A percentile compares a stretch with the other conserved stretches of the same genome.
phyloP scores from a whole-genome alignment of 1,139 yeast genomes.

The Yamadazyma diddensiae region DNA sequence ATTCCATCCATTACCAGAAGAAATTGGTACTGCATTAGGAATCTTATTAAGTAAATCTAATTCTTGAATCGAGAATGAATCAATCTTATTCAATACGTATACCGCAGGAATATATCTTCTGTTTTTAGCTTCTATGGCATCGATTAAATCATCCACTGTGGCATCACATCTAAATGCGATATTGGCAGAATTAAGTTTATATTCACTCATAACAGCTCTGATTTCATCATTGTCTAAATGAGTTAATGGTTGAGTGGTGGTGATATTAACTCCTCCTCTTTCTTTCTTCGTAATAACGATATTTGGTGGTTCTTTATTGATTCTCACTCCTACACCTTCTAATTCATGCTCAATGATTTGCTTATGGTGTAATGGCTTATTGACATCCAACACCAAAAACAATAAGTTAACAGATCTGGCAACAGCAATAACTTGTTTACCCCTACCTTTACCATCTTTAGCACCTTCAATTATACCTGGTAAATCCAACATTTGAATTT shows the following conservation, averaged over 20 bases:
- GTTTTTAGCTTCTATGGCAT: conserved; percentile 85
- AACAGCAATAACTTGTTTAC: conserved; percentile 97
- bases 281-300: conserved; percentile 89
- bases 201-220: conserved; percentile 93
- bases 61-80: conserved; percentile 90
- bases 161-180: conserved; percentile 97
- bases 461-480: conserved; percentile 99
- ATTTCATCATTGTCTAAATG: conserved; percentile 90
- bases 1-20: conserved; percentile 96
- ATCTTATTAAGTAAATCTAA: conserved; percentile 83
- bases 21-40: conserved; percentile 95
- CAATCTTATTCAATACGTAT: conserved; percentile 92
- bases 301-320: conserved; percentile 90
- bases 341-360: conserved; percentile 89
- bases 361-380: conserved; percentile 92
- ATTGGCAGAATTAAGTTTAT: conserved; percentile 94
- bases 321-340: conserved; percentile 95
- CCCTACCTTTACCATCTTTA: conserved; percentile 98
- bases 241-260: conserved; percentile 89
- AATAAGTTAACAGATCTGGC: conserved; percentile 93
- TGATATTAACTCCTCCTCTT: conserved; percentile 90
- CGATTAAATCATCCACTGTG: conserved; percentile 91
- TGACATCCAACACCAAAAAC: conserved; percentile 91
- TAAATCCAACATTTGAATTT: conserved; percentile 94
- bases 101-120: conserved; percentile 94